A percentile compares a stretch with the other conserved stretches of the same genome.
phyloP scores from a whole-genome alignment of 2,329 filamentous ascomycete species.

The Lachnellula arida region DNA sequence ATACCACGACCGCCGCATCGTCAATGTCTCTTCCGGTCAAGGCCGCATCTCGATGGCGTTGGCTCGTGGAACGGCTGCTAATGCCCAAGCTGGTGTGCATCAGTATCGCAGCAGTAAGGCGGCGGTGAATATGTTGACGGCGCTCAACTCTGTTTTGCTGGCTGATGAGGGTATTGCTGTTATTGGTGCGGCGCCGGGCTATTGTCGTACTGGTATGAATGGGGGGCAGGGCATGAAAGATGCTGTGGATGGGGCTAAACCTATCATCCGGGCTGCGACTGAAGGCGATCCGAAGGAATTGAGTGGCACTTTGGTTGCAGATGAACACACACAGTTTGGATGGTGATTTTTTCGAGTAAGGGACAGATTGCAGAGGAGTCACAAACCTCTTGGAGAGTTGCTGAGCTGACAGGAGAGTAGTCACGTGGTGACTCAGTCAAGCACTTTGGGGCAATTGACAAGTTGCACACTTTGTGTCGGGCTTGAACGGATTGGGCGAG shows the following conservation, averaged over 20 bases:
- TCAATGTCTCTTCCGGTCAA: not conserved
- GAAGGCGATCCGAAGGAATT: not conserved
- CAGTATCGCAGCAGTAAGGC: not conserved
- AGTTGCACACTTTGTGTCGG: no score
- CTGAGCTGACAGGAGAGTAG: no score
- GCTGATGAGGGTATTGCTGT: not conserved
- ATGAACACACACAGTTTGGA: no score
- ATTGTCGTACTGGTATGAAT: not conserved
- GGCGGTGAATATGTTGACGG: not conserved
- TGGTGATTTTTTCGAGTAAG: no score
- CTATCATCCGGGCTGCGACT: not conserved
- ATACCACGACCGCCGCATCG: not conserved
- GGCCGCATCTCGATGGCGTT: not conserved
- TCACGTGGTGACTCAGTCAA: no score
- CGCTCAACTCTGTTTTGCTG: not conserved
- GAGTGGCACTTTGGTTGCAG: not conserved
- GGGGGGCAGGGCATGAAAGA: not conserved
- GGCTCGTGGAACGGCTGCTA: not conserved
- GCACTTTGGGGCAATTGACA: no score
- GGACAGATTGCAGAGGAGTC: no score
- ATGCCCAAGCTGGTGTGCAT: not conserved
- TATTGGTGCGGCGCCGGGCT: not conserved
- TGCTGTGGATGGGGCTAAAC: not conserved
- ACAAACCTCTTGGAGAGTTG: no score
- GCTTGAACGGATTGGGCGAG: no score